A percentile compares a stretch with the other conserved stretches of the same genome.
Evolutionary conservation across 1,284 basidiomycete species (phyloP).

Genomic region (Fomitiporia mediterranea): DNA sequence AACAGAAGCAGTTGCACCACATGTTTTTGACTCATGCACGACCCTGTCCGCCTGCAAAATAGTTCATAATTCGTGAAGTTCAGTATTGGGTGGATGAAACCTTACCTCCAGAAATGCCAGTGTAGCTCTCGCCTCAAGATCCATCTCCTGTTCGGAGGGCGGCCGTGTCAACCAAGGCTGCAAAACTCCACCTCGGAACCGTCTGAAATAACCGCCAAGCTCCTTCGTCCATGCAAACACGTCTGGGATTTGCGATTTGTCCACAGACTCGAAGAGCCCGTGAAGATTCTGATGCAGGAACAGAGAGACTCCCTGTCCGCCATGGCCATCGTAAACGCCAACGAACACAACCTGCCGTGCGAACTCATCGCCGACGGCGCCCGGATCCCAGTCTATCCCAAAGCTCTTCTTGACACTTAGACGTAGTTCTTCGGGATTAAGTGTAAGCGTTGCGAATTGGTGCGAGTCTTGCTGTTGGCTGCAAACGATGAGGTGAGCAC

Average conservation of each 20-base stretch:
- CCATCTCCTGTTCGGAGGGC: slow-evolving; percentile 48
- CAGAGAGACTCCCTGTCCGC: slow-evolving; percentile 70
- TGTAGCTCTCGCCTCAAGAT: slow-evolving; percentile 80
- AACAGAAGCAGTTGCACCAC: slow-evolving; percentile 89
- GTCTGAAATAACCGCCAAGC: slow-evolving; percentile 83
- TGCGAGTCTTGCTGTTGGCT: slow-evolving; percentile 84
- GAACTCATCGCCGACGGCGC: slow-evolving; percentile 49
- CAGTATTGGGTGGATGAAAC: slow-evolving; percentile 7
- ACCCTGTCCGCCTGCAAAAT: slow-evolving; percentile 54
- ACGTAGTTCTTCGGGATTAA: slow-evolving; percentile 70
- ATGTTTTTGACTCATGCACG: slow-evolving; percentile 55
- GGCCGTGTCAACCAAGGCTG: slow-evolving; percentile 56
- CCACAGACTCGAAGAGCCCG: slow-evolving; percentile 70
- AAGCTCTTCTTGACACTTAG: slow-evolving; percentile 57
- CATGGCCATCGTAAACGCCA: slow-evolving; percentile 88
- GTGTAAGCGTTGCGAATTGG: slow-evolving; percentile 65
- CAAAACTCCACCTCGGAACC: slow-evolving; percentile 78
- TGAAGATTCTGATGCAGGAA: slow-evolving; percentile 80
- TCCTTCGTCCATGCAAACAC: slow-evolving; percentile 74
- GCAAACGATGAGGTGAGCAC: slow-evolving; percentile 8
- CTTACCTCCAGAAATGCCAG: slow-evolving; percentile 81
- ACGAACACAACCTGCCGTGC: slow-evolving; percentile 78
- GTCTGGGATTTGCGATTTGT: slow-evolving; percentile 65
- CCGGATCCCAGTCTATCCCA: slow-evolving; percentile 68
- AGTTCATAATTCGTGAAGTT: slow-evolving; percentile 4